phyloP scores from a whole-genome alignment of 2,329 filamentous ascomycete genomes.

The Aspergillus sp. region DNA sequence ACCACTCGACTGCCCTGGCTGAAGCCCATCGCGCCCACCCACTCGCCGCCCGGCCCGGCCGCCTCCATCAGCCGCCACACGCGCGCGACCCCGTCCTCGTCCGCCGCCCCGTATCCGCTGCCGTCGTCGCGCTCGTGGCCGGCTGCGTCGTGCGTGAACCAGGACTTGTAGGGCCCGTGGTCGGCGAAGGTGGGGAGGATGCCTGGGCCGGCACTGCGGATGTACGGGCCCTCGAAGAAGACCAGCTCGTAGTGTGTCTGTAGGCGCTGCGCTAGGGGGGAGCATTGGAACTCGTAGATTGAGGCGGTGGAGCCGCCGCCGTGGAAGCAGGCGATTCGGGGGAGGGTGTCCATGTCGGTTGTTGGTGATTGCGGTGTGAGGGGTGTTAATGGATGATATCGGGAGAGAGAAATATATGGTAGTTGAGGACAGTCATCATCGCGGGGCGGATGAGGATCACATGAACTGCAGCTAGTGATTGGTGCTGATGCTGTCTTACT shows the following conservation, averaged over 20 bases:
- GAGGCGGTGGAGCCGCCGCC: conserved; percentile 18
- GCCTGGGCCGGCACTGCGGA: conserved; percentile 16
- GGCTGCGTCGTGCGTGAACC: conserved; percentile 15
- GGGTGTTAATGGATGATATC: not conserved
- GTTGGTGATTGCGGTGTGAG: no score
- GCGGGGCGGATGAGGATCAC: not conserved
- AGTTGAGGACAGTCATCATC: not conserved
- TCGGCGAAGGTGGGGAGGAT: conserved; percentile 20
- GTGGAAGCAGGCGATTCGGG: conserved; percentile 25
- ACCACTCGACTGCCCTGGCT: conserved; percentile 19
- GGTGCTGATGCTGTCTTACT: not conserved
- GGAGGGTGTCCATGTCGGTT: conserved; percentile 8
- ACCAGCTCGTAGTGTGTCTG: conserved; percentile 16
- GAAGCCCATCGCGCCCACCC: conserved; percentile 24
- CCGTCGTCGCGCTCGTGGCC: conserved; percentile 14
- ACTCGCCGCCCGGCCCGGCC: conserved; percentile 7
- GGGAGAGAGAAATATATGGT: not conserved
- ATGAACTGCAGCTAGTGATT: not conserved
- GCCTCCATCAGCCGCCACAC: conserved; percentile 18
- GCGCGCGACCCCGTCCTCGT: conserved; percentile 19
- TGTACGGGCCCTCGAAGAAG: conserved; percentile 21
- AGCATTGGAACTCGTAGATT: conserved; percentile 21
- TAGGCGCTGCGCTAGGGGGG: conserved; percentile 14
- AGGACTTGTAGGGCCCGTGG: conserved; percentile 18
- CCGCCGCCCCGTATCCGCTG: conserved; percentile 16